Base-by-base conservation (phyloP, 495 filamentous ascomycete genomes). In the Penicillium desertorum region DNA sequence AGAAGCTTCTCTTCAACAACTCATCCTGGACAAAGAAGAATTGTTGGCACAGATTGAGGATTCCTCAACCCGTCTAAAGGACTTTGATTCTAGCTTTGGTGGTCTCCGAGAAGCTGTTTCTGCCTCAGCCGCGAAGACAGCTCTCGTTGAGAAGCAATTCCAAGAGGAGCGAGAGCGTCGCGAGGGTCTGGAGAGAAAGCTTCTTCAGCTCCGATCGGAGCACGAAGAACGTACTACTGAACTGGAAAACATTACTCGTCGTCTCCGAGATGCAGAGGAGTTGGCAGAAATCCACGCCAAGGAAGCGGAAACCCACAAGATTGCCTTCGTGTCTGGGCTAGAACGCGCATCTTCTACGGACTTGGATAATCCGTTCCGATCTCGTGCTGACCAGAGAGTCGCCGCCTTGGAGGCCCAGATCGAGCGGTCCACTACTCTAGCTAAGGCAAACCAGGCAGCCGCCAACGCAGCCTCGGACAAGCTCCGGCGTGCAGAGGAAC, bases 381-480 rank as follows among this genome's bases (percentile, higher is more conserved):
- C 78, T 25, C 77, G 82, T 30, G 83, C 84, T 36, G 85, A 89
- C 58, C 89, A 96, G 59, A 86, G 92, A n/a, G 81, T 95, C 12
- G 70, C 71, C 20, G 83, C 88, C 45, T 79, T 98, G 22, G 90
- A 95, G 67, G 82, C 83, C 20, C 94, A 96, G 68, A 75, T 96
- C 6, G 81, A 86, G 48, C 78, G 85, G 23, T 89, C 94, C 30
- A 92, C 90, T 63, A 80, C 79, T 7, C 75, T 98, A 57, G 90
- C 91, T 41, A 86, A 86, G 66, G 88, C 90, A 60, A 96, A 94
- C 63, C 92, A 96, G 70, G 79, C 85, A 39, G 92, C 94, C 50
- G 94, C 93, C n/a, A 91, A 99, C 69, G 73, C 80, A 19, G 91
- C 92, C 2, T 85, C 89, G 2, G 91, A 96, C 61, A 96, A 90